These are phyloP conservation scores for Trichoderma harzianum DNA, from an alignment of 2,329 filamentous ascomycete species.

Conservation along the genomic window DNA sequence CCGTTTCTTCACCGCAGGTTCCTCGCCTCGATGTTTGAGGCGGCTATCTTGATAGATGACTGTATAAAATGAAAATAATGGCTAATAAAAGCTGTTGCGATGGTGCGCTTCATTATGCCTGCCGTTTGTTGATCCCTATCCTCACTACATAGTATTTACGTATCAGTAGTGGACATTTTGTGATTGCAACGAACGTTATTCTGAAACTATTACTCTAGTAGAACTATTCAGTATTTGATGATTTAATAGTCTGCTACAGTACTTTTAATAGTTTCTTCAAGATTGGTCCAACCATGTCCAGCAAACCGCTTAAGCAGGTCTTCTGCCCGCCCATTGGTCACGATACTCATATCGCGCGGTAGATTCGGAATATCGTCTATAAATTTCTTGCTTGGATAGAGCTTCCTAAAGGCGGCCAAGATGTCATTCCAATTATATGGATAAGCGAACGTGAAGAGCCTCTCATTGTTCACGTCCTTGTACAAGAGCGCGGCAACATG, in stretches of 20 bases:
- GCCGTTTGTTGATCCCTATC: too few relatives aligned
- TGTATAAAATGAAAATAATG: too few relatives aligned
- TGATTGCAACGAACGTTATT: too few relatives aligned
- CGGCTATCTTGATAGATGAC: not conserved
- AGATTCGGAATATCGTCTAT: constrained; percentile 5
- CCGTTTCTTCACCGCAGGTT: not conserved
- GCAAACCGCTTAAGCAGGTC: constrained; percentile 21
- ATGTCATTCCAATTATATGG: not conserved
- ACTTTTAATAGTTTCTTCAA: constrained; percentile 16
- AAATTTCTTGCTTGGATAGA: constrained; percentile 16
- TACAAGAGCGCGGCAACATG: not conserved
- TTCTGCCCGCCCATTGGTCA: constrained; percentile 20
- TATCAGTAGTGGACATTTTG: too few relatives aligned
- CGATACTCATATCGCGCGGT: constrained; percentile 5
- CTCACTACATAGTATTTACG: too few relatives aligned
- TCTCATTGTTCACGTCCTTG: not conserved
- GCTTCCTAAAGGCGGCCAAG: not conserved
- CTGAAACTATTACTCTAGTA: too few relatives aligned
- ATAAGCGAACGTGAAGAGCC: not conserved
- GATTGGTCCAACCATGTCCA: constrained; percentile 20
- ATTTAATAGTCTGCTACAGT: not conserved
- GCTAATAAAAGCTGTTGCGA: too few relatives aligned
- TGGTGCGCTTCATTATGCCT: too few relatives aligned
- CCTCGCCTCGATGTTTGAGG: not conserved
- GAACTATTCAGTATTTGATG: too few relatives aligned